phyloP scores from a whole-genome alignment of 1,284 basidiomycete genomes.

The Boletellus sp. region DNA sequence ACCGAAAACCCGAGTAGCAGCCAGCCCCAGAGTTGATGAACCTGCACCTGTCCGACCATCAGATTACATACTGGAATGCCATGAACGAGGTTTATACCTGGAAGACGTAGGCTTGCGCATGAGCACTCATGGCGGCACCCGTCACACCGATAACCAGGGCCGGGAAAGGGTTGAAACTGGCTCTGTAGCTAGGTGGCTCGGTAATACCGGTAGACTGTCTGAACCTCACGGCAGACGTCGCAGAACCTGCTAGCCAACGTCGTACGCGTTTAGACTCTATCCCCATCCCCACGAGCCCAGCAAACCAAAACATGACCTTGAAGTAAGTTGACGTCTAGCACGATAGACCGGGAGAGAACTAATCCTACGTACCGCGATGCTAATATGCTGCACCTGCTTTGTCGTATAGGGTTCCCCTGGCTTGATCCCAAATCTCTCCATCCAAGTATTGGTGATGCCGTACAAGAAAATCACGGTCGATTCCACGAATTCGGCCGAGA shows the following conservation, averaged over 20 bases:
- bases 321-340: not conserved
- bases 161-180: slow-evolving; percentile 92
- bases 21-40: slow-evolving; percentile 90
- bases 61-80: slow-evolving; percentile 3
- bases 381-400: slow-evolving; percentile 93
- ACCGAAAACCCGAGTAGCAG: slow-evolving; percentile 81
- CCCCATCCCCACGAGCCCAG: slow-evolving; percentile 85
- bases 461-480: slow-evolving; percentile 86
- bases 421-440: slow-evolving; percentile 88
- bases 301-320: slow-evolving; percentile 91
- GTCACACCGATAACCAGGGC: slow-evolving; percentile 92
- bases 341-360: not conserved
- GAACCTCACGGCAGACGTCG: slow-evolving; percentile 43
- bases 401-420: slow-evolving; percentile 85
- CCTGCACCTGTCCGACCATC: slow-evolving; percentile 56
- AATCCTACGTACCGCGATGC: slow-evolving; percentile 73
- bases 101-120: slow-evolving; percentile 87
- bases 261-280: slow-evolving; percentile 79
- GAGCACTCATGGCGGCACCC: slow-evolving; percentile 93
- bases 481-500: slow-evolving; percentile 87
- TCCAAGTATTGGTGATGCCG: slow-evolving; percentile 92
- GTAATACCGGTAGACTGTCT: slow-evolving; percentile 38
- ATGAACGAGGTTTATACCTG: slow-evolving; percentile 43
- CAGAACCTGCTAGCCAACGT: slow-evolving; percentile 61
- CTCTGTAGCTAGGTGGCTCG: slow-evolving; percentile 71